Conservation (phyloP, 371 early-diverging fungal species). For the Mortierella sp. region DNA sequence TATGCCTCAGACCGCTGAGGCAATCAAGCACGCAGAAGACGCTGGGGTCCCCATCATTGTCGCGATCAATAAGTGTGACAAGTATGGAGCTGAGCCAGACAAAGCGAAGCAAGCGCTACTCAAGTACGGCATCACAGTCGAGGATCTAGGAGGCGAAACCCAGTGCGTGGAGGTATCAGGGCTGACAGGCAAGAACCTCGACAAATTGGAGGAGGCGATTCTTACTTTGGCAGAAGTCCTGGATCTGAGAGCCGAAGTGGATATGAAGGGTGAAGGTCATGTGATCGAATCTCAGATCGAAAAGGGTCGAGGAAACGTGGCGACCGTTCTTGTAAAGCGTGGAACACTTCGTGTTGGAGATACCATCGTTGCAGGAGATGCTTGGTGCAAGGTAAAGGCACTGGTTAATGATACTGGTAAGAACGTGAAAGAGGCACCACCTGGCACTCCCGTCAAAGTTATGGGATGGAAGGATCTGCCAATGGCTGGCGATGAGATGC, state of each 20-base stretch:
- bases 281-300: slow-evolving; percentile 92
- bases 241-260: slow-evolving; percentile 86
- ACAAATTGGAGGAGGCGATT: slow-evolving; percentile 91
- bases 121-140: slow-evolving; percentile 84
- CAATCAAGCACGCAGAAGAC: slow-evolving; percentile 90
- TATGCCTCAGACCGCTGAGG: slow-evolving; percentile 97
- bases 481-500: slow-evolving; percentile 88
- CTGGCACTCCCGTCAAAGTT: slow-evolving; percentile 91
- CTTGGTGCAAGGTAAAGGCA: slow-evolving; percentile 91
- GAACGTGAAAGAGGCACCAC: slow-evolving; percentile 80
- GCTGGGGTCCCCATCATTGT: slow-evolving; percentile 95
- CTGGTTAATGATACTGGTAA: slow-evolving; percentile 86
- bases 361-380: slow-evolving; percentile 84
- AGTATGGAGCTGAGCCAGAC: slow-evolving; percentile 80
- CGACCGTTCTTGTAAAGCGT: slow-evolving; percentile 88
- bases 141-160: slow-evolving; percentile 96
- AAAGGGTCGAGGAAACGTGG: slow-evolving; percentile 87
- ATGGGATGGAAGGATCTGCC: slow-evolving; percentile 96
- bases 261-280: slow-evolving; percentile 81
- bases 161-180: slow-evolving; percentile 92
- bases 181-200: slow-evolving; percentile 87
- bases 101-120: slow-evolving; percentile 85
- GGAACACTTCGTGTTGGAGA: slow-evolving; percentile 87
- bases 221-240: slow-evolving; percentile 87
- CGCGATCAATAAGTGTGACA: slow-evolving; percentile 97